Percentiles rank a stretch among this genome's conserved stretches.
These are phyloP conservation scores for Rutstroemia sp. DNA, from an alignment of 2,329 filamentous ascomycete genomes.

Conservation along the genomic window DNA sequence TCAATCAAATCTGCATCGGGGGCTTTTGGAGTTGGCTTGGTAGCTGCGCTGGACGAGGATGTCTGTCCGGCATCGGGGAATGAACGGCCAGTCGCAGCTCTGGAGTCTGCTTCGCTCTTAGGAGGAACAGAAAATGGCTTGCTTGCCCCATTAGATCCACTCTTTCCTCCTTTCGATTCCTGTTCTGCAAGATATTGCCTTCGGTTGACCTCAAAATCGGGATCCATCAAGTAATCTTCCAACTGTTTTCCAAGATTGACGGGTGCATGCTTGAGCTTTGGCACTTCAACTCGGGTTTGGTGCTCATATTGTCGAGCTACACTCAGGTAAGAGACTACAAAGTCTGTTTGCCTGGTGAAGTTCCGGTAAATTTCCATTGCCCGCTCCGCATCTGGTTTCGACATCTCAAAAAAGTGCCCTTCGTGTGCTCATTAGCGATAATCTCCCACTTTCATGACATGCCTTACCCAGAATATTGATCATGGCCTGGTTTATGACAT, in stretches of 20 bases:
- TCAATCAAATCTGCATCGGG: slow-evolving; percentile 78
- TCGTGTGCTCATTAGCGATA: slow-evolving; percentile 17
- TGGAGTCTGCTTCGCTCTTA: slow-evolving; percentile 28
- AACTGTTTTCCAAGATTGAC: slow-evolving; percentile 83
- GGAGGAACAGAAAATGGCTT: slow-evolving; percentile 37
- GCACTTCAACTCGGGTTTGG: slow-evolving; percentile 86
- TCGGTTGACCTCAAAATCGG: slow-evolving; percentile 90
- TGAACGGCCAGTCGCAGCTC: slow-evolving; percentile 20
- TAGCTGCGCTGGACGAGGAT: slow-evolving; percentile 33
- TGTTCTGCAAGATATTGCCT: slow-evolving; percentile 87
- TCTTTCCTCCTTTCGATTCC: slow-evolving; percentile 47
- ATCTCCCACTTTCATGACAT: not conserved
- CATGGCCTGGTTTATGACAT: slow-evolving; percentile 91
- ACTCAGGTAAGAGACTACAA: slow-evolving; percentile 83
- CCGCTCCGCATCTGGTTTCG: slow-evolving; percentile 83
- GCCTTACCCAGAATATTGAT: slow-evolving; percentile 86
- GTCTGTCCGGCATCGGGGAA: slow-evolving; percentile 28
- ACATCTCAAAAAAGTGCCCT: slow-evolving; percentile 99
- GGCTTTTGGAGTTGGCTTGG: slow-evolving; percentile 44
- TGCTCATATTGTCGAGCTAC: slow-evolving; percentile 86
- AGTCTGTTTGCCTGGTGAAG: slow-evolving; percentile 87
- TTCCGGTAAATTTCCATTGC: slow-evolving; percentile 87
- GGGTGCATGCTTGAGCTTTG: slow-evolving; percentile 94
- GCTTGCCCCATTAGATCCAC: slow-evolving; percentile 28
- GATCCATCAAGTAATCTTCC: slow-evolving; percentile 89